These are phyloP conservation scores for Exophiala viscosa DNA, from an alignment of 2,329 filamentous ascomycete genomes.

Conservation along the genomic window DNA sequence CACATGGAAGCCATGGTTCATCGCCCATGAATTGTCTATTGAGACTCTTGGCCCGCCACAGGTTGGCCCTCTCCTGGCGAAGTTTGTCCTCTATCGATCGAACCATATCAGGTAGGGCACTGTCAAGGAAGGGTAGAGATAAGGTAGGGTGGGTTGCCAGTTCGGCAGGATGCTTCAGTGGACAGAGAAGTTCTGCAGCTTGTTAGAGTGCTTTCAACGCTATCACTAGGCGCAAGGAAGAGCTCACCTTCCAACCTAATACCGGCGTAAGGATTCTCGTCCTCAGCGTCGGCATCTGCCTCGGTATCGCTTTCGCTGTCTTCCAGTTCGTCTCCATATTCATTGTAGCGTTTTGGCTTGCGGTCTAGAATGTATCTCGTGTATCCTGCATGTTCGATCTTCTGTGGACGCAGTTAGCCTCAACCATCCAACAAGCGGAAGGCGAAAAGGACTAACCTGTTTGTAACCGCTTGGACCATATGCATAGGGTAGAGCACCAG, in stretches of 20 bases:
- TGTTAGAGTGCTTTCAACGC: constrained; percentile 1
- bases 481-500: constrained; percentile 52
- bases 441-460: constrained; percentile 43
- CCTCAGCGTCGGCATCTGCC: constrained; percentile 54
- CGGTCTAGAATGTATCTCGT: constrained; percentile 56
- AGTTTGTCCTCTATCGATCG: constrained; percentile 55
- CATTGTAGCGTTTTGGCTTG: constrained; percentile 59
- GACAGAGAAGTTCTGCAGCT: constrained; percentile 53
- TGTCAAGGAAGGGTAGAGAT: constrained; percentile 56
- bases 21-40: constrained; percentile 59
- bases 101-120: constrained; percentile 56
- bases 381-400: constrained; percentile 61
- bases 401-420: constrained; percentile 38
- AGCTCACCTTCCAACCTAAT: constrained; percentile 55
- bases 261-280: constrained; percentile 60
- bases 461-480: constrained; percentile 53
- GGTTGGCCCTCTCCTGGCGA: constrained; percentile 53
- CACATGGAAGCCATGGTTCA: constrained; percentile 56
- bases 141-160: constrained; percentile 58
- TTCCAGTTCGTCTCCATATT: constrained; percentile 61
- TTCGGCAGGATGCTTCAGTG: constrained; percentile 60
- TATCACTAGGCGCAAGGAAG: background rate
- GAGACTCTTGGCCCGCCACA: constrained; percentile 57
- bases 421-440: background rate
- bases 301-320: constrained; percentile 56